Percentiles rank a stretch among this genome's conserved stretches.
These are phyloP conservation scores for Gloeopeniophorella convolvens DNA, from an alignment of 768 basidiomycete species.

Conservation along the genomic window DNA sequence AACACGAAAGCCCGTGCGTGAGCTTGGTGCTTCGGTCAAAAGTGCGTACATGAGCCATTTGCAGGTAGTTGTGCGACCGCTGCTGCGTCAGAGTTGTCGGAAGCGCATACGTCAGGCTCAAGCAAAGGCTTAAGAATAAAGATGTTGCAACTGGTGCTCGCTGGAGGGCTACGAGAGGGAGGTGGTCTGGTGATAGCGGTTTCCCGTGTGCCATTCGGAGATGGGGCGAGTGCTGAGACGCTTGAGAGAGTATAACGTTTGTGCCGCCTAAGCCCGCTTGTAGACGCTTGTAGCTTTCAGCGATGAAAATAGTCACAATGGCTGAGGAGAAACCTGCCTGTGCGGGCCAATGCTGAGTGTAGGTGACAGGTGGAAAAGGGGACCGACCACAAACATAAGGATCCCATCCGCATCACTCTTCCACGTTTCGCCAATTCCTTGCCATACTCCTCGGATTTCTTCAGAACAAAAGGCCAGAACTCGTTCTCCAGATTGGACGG, in stretches of 20 bases:
- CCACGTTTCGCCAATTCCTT: slow-evolving; percentile 11
- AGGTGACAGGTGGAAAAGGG: too few species aligned
- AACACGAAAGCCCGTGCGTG: slow-evolving; percentile 14
- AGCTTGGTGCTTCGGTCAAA: slow-evolving; percentile 5
- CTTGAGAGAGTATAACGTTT: not conserved
- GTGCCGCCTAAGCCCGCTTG: slow-evolving; percentile 2
- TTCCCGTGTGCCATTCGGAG: not conserved
- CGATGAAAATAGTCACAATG: slow-evolving; percentile 12
- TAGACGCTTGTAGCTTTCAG: slow-evolving; percentile 9
- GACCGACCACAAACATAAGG: slow-evolving; percentile 20
- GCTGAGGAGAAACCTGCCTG: slow-evolving; percentile 21
- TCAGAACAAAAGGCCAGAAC: too few species aligned
- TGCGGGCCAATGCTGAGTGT: too few species aligned
- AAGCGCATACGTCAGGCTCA: slow-evolving; percentile 14
- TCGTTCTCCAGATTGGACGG: too few species aligned
- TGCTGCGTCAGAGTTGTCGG: slow-evolving; percentile 17
- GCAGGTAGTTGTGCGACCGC: slow-evolving; percentile 18
- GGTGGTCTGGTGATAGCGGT: not conserved
- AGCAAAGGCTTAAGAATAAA: slow-evolving; percentile 19
- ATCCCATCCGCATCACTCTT: slow-evolving; percentile 20
- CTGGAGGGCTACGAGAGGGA: not conserved
- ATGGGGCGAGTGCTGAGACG: not conserved
- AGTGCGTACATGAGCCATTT: slow-evolving; percentile 5
- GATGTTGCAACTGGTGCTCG: slow-evolving; percentile 11
- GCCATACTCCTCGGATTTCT: too few species aligned